Conservation (phyloP, 371 early-diverging fungal species). For the Syncephalastrum racemosum region DNA sequence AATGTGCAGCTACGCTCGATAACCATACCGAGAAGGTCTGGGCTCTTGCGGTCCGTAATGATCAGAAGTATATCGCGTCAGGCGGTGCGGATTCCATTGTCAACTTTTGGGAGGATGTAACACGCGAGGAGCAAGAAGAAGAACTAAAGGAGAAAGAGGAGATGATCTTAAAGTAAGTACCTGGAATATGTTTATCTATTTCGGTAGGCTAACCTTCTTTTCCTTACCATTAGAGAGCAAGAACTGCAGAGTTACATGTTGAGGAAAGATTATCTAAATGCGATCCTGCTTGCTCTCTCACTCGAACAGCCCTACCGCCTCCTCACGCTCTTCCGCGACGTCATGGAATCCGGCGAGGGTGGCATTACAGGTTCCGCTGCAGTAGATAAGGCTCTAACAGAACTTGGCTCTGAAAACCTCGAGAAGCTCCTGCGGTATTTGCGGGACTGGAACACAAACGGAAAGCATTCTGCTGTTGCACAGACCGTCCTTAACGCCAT, state of each 20-base stretch:
- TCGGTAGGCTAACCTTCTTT: neutral
- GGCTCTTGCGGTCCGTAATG: constrained; percentile 77
- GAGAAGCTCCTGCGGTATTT: constrained; percentile 80
- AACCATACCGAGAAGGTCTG: constrained; percentile 94
- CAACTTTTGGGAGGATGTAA: constrained; percentile 90
- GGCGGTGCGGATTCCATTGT: constrained; percentile 92
- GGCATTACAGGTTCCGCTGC: constrained; percentile 63
- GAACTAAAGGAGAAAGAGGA: constrained; percentile 69
- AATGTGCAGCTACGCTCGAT: constrained; percentile 89
- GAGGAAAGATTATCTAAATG: constrained; percentile 89
- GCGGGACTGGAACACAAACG: constrained; percentile 95
- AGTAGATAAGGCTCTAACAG: constrained; percentile 66
- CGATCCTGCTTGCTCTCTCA: constrained; percentile 88
- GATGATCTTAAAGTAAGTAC: constrained; percentile 59
- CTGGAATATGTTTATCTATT: neutral
- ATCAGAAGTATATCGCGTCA: constrained; percentile 76
- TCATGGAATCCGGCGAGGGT: constrained; percentile 41
- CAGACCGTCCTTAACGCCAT: constrained; percentile 83
- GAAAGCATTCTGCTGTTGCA: constrained; percentile 75
- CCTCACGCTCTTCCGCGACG: constrained; percentile 70
- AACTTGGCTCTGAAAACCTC: constrained; percentile 60
- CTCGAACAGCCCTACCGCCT: constrained; percentile 88
- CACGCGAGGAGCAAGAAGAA: constrained; percentile 76
- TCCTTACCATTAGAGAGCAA: constrained; percentile 72
- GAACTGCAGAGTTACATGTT: constrained; percentile 82